Conservation (phyloP, 2,329 filamentous ascomycete species). For the Coniella lustricola region DNA sequence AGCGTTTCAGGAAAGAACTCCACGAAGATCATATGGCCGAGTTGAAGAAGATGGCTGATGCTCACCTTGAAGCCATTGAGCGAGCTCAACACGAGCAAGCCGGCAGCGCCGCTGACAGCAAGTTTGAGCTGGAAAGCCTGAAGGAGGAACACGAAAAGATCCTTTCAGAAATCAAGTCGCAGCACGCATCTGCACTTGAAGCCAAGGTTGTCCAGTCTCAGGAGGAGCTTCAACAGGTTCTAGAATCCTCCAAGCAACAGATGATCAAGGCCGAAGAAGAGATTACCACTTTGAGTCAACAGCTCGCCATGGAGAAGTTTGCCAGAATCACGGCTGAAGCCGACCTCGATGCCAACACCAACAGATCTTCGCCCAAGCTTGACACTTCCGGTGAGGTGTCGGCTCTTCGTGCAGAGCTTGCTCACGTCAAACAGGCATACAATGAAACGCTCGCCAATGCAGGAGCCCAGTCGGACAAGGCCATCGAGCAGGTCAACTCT, state of each 20-base stretch:
- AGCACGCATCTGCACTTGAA: slow-evolving; percentile 30
- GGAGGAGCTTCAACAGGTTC: slow-evolving; percentile 29
- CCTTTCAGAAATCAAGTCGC: slow-evolving; percentile 37
- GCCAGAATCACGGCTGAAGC: slow-evolving; percentile 52
- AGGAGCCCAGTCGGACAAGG: slow-evolving; percentile 30
- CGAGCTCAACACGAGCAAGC: slow-evolving; percentile 30
- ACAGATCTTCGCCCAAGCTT: slow-evolving; percentile 35
- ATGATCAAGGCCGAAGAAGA: slow-evolving; percentile 42
- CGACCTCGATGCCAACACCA: slow-evolving; percentile 54
- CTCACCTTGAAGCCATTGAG: slow-evolving; percentile 36
- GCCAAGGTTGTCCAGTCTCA: slow-evolving; percentile 30
- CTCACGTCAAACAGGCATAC: slow-evolving; percentile 31
- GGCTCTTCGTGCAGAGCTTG: slow-evolving; percentile 43
- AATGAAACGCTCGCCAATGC: slow-evolving; percentile 26
- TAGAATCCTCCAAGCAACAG: slow-evolving; percentile 31
- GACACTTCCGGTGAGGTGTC: slow-evolving; percentile 47
- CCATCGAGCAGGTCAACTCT: slow-evolving; percentile 29
- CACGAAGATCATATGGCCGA: slow-evolving; percentile 37
- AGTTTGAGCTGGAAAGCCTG: slow-evolving; percentile 32
- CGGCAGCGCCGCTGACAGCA: slow-evolving; percentile 25
- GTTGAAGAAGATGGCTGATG: slow-evolving; percentile 38
- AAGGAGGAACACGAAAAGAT: slow-evolving; percentile 28
- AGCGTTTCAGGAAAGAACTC: slow-evolving; percentile 33
- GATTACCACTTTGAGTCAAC: slow-evolving; percentile 41
- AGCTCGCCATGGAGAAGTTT: slow-evolving; percentile 54